A percentile compares a stretch with the other conserved stretches of the same genome.
Conservation (phyloP, 2,329 filamentous ascomycete species). For the Penicillium sp. region DNA sequence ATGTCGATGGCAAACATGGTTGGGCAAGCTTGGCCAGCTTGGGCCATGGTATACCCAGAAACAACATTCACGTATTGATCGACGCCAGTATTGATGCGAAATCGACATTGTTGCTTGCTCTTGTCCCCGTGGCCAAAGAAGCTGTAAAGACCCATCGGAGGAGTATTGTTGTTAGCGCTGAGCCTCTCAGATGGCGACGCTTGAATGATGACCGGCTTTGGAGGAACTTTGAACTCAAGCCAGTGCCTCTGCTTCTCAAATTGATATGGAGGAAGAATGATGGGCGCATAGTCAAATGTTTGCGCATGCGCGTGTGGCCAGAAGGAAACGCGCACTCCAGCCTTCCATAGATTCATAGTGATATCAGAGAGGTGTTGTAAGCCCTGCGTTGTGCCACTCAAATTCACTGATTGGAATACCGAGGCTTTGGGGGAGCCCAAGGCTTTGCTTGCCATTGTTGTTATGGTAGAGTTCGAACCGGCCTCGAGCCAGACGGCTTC, state of each 20-base stretch:
- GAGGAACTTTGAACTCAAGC: conserved; percentile 36
- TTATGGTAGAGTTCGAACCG: conserved; percentile 42
- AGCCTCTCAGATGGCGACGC: not conserved
- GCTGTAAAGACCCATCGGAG: not conserved
- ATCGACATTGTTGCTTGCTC: not conserved
- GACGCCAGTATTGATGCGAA: not conserved
- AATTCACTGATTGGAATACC: conserved; percentile 21
- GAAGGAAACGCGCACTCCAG: conserved; percentile 38
- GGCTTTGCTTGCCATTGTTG: conserved; percentile 34
- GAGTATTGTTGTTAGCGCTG: not conserved
- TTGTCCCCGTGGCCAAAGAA: not conserved
- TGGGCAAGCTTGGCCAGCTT: not conserved
- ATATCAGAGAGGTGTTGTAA: conserved; percentile 27
- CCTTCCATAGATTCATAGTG: conserved; percentile 46
- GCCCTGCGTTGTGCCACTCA: conserved; percentile 5
- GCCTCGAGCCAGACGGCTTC: conserved; percentile 45
- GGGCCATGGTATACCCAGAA: not conserved
- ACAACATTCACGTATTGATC: not conserved
- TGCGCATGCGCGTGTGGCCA: conserved; percentile 46
- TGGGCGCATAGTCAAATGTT: conserved; percentile 22
- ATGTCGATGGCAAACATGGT: not conserved
- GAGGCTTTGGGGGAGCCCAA: conserved; percentile 15
- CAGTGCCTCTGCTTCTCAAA: conserved; percentile 48
- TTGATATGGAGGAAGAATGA: conserved; percentile 49
- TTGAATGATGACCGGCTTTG: not conserved